phyloP scores from a whole-genome alignment of 106 monocot species.

The Acanthochlamys bracteata region DNA sequence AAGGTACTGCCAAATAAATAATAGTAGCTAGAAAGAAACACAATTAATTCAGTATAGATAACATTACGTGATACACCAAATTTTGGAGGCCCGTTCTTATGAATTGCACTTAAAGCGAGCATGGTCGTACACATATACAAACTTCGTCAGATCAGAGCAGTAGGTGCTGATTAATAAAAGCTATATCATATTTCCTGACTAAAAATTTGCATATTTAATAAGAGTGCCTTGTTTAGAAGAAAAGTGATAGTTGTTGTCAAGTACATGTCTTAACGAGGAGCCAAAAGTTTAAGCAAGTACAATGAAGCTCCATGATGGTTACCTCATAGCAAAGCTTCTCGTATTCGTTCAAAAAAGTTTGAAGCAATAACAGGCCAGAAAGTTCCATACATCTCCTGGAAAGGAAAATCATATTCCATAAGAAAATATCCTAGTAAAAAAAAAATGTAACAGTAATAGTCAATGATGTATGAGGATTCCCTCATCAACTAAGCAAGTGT shows the following conservation, averaged over 20 bases:
- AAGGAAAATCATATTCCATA: neutral
- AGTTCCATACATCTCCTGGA: slow-evolving; percentile 78
- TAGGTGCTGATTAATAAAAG: too few relatives aligned
- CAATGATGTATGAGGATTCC: neutral
- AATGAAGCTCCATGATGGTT: slow-evolving; percentile 7
- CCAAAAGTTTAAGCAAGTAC: neutral
- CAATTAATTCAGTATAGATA: too few relatives aligned
- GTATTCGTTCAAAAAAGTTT: slow-evolving; percentile 70
- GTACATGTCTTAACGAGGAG: neutral
- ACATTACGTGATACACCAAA: too few relatives aligned
- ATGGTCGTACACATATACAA: too few relatives aligned
- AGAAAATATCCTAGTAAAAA: too few relatives aligned
- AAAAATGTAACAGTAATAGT: neutral
- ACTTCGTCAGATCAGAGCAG: too few relatives aligned
- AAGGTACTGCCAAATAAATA: slow-evolving; percentile 1
- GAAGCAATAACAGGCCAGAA: slow-evolving; percentile 61
- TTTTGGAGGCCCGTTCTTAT: too few relatives aligned
- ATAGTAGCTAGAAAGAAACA: neutral
- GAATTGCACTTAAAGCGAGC: too few relatives aligned
- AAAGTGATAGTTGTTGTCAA: neutral
- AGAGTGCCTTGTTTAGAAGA: too few relatives aligned
- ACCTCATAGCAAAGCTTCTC: slow-evolving; percentile 68
- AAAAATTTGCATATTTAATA: too few relatives aligned
- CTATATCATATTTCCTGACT: too few relatives aligned
- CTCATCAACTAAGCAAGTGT: neutral